These are phyloP conservation scores for Nematodospora valgi DNA, from an alignment of 805 yeast species.

Conservation along the genomic window DNA sequence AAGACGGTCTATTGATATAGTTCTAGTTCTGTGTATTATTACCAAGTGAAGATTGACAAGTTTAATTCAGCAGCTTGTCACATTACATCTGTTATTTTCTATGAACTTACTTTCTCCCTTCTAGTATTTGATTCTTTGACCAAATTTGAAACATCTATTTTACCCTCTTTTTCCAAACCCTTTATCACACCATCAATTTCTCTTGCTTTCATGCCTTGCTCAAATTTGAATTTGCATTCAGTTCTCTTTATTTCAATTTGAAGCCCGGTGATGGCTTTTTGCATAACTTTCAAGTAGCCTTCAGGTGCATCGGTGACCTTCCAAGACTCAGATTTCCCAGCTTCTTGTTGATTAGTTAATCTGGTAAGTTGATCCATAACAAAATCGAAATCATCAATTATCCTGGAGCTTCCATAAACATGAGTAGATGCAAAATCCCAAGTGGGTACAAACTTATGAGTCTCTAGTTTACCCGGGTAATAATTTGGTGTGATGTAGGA, in stretches of 20 bases:
- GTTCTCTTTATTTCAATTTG: slow-evolving; percentile 45
- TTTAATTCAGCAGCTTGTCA: not conserved
- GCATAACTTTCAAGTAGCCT: slow-evolving; percentile 36
- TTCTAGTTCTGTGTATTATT: slow-evolving; percentile 6
- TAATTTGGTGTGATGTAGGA: slow-evolving; percentile 58
- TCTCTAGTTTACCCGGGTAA: slow-evolving; percentile 53
- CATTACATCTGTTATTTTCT: not conserved
- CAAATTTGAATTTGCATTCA: slow-evolving; percentile 57
- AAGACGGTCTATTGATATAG: no score
- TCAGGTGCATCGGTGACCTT: slow-evolving; percentile 56
- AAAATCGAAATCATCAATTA: slow-evolving; percentile 44
- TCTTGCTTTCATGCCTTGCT: slow-evolving; percentile 42
- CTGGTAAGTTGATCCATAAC: slow-evolving; percentile 41
- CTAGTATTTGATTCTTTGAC: slow-evolving; percentile 21
- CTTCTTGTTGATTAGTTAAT: slow-evolving; percentile 49
- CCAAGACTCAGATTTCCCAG: slow-evolving; percentile 43
- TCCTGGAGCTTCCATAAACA: slow-evolving; percentile 47
- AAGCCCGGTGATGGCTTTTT: slow-evolving; percentile 54
- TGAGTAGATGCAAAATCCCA: slow-evolving; percentile 65
- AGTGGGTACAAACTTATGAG: slow-evolving; percentile 66
- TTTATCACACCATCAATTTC: slow-evolving; percentile 53
- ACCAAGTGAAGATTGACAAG: not conserved
- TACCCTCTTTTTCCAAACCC: slow-evolving; percentile 42
- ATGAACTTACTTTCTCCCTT: not conserved
- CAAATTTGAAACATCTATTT: slow-evolving; percentile 24